Base-by-base conservation (phyloP, 306 rosid genomes). In the Malus fusca region DNA sequence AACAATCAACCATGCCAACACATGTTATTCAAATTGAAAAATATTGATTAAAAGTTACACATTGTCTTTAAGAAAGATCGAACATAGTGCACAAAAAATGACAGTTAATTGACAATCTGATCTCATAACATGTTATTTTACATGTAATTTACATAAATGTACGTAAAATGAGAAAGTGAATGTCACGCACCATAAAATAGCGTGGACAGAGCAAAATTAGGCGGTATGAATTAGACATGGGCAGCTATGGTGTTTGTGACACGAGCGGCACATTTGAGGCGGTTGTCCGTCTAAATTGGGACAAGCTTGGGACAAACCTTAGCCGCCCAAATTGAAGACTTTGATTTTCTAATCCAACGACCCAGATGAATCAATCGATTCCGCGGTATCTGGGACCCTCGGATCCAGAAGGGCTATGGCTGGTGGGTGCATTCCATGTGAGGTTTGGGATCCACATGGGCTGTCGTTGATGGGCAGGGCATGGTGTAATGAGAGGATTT, bases 281-380 rank as follows among this genome's bases (percentile, higher is more conserved):
- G 40, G 51, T 72, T 79, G 88, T 76, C 83, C 55, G n/a, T 62
- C 2, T 30, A 68, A 10, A 53, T 56, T 11, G 84, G 84, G 88
- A 85, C 88, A 85, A 64, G 72, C 33, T 64, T 77, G 82, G 80
- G 83, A 85, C 86, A 85, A 14, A 43, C 21, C 73, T 59, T 13
- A 66, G 82, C 84, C 67, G 79, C 76, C 79, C 81, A 68, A 67
- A 55, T 68, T 23, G 68, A 81, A 78, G 71, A 78, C 83, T 53
- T 35, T 44, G 56, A 74, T 46, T 71, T 7, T 5, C 21, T 9
- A 22, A 78, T 78, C 78, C 8, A 3, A 78, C 71, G 81, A 73
- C 28, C 64, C 2, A 42, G 42, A 72, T 62, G 13, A 15, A 55
- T 17, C 14, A 13, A 14, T 6, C 23, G 63, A 33, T 19, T 23